These are phyloP conservation scores for Colletotrichum nymphaeae DNA, from an alignment of 2,329 filamentous ascomycete genomes.

Conservation along the genomic window DNA sequence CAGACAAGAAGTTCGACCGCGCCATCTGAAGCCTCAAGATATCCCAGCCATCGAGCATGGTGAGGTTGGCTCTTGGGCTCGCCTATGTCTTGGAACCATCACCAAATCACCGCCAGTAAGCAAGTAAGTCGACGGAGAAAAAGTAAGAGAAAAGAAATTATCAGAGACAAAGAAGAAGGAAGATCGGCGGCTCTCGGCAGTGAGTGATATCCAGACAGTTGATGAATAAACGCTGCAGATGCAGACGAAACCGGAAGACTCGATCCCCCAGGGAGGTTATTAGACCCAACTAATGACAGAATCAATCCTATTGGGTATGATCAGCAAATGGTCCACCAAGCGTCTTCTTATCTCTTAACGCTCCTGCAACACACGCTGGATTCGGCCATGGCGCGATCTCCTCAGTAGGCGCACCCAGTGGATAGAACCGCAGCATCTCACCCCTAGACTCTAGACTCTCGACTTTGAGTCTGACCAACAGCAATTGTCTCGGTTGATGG, in stretches of 20 bases:
- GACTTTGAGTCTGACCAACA: background rate
- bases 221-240: background rate
- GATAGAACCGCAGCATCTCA: background rate
- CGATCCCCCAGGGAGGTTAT: background rate
- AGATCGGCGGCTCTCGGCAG: background rate
- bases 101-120: background rate
- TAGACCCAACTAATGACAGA: background rate
- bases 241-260: background rate
- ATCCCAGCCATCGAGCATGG: background rate
- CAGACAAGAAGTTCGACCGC: background rate
- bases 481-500: slow-evolving; percentile 12
- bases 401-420: background rate
- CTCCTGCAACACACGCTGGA: background rate
- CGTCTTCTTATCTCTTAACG: background rate
- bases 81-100: slow-evolving; percentile 8
- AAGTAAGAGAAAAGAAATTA: background rate
- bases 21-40: background rate
- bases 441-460: background rate
- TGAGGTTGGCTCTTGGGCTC: background rate
- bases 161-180: slow-evolving; percentile 1
- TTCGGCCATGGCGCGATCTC: background rate
- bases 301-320: background rate
- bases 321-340: background rate
- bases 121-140: background rate
- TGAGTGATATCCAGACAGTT: background rate